phyloP scores from a whole-genome alignment of 2,329 filamentous ascomycete genomes.

The Lecanicillium sp. region DNA sequence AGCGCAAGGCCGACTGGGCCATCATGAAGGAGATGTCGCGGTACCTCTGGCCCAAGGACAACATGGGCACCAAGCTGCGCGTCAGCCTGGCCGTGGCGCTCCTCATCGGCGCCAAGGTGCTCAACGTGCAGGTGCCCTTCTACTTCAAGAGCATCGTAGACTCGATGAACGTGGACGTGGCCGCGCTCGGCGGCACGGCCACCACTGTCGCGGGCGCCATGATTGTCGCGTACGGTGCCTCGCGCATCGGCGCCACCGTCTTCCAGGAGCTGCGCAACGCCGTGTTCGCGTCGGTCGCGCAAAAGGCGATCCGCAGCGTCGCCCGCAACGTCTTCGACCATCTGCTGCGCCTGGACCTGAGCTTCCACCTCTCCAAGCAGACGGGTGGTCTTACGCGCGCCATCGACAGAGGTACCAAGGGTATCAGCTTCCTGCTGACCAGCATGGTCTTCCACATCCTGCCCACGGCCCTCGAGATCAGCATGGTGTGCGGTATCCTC shows the following conservation, averaged over 20 bases:
- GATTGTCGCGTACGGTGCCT: conserved; percentile 87
- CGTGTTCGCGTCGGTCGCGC: conserved; percentile 92
- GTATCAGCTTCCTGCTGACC: conserved; percentile 92
- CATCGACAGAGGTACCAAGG: conserved; percentile 95
- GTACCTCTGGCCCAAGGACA: conserved; percentile 93
- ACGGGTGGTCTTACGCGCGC: conserved; percentile 90
- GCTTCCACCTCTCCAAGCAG: conserved; percentile 90
- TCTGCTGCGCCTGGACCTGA: conserved; percentile 78
- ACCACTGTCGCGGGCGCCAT: conserved; percentile 85
- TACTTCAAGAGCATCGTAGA: conserved; percentile 99
- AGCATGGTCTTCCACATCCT: conserved; percentile 99
- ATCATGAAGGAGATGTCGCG: conserved; percentile 97
- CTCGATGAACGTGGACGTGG: conserved; percentile 92
- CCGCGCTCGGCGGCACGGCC: conserved; percentile 79
- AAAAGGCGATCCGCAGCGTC: conserved; percentile 90
- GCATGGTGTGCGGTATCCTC: conserved; percentile 90
- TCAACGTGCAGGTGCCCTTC: conserved; percentile 97
- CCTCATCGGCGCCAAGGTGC: conserved; percentile 82
- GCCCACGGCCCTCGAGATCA: conserved; percentile 88
- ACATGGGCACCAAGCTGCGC: conserved; percentile 64
- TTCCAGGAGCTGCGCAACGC: conserved; percentile 95
- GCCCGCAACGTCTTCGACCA: conserved; percentile 92
- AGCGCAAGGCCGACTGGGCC: conserved; percentile 95
- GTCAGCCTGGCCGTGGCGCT: conserved; percentile 80
- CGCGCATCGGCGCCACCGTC: conserved; percentile 79